Evolutionary conservation across 345 rosid species (phyloP), one percentile per base, ranked within the genome.

Genomic region (Hevea brasiliensis): DNA sequence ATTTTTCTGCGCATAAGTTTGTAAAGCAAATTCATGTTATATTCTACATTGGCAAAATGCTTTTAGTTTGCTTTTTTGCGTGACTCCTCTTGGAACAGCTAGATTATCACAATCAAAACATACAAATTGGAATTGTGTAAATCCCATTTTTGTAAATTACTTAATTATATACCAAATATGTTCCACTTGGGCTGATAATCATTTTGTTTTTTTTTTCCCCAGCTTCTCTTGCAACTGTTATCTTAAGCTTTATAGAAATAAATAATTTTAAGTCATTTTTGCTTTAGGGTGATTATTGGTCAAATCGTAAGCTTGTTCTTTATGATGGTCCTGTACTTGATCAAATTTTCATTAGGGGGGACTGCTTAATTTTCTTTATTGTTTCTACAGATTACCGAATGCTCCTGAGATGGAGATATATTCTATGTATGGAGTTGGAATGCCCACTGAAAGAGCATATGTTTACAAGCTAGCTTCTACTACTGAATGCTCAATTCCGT

Each of bases 341-440:
- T n/a, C 4, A 35, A 21, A 23, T n/a, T n/a, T n/a, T n/a, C n/a
- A n/a, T n/a, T n/a, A n/a, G n/a, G n/a, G n/a, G n/a, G n/a, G n/a
- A 35, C 65, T 44, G 54, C 61, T 53, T 24, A 69, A 40, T 41
- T 24, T 27, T 42, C 24, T 65, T 58, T 60, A 18, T 59, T 79
- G 76, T 13, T 78, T 72, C 71, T 74, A 58, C 84, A 94, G 98
- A 81, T 84, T 94, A 80, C 98, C 98, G 44, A 81, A 88, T 81
- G 97, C 98, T 54, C 92, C 97, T 2, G 92, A 88, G 21, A 90
- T 92, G 96, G 98, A 94, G 79, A 87, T 94, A 62, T 90, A 76
- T 79, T 89, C 98, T 24, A 65, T 94, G 81, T 94, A 94, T 7
- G 98, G 97, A 71, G 94, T 89, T 58, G 98, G 98, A 63, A 83